Evolutionary conservation across 306 rosid genomes (phyloP).

Genomic region (Fragaria iinumae): DNA sequence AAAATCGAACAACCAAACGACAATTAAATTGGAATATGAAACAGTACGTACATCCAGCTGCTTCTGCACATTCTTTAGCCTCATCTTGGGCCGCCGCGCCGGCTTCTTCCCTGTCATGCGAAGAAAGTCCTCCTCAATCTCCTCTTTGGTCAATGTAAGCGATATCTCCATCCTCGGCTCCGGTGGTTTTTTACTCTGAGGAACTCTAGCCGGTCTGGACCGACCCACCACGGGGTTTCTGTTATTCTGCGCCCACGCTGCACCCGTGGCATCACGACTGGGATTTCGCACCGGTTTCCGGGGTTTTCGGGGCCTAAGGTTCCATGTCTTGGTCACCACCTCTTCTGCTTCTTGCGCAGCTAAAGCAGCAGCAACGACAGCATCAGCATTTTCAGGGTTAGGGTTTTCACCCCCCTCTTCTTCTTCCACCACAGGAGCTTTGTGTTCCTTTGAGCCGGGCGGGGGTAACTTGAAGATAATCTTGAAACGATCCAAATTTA

Average conservation of each 20-base stretch:
- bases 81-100: slow-evolving; percentile 26
- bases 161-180: slow-evolving; percentile 2
- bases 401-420: neutral
- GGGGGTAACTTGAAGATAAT: too few species aligned
- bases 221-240: neutral
- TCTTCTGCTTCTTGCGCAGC: neutral
- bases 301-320: slow-evolving; percentile 38
- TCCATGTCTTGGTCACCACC: slow-evolving; percentile 27
- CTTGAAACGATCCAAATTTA: too few species aligned
- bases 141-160: slow-evolving; percentile 19
- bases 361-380: neutral
- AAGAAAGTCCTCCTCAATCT: slow-evolving; percentile 41
- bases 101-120: slow-evolving; percentile 34
- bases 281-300: slow-evolving; percentile 23
- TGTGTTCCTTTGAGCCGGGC: too few species aligned
- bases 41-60: slow-evolving; percentile 38
- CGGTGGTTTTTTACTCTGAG: neutral
- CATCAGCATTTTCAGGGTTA: neutral
- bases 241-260: neutral
- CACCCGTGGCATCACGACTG: neutral
- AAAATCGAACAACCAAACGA: neutral
- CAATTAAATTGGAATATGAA: neutral
- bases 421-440: neutral
- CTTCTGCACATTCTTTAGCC: slow-evolving; percentile 26
- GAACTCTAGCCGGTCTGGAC: neutral